phyloP scores from a whole-genome alignment of 768 basidiomycete genomes.

The Epithele typhae region DNA sequence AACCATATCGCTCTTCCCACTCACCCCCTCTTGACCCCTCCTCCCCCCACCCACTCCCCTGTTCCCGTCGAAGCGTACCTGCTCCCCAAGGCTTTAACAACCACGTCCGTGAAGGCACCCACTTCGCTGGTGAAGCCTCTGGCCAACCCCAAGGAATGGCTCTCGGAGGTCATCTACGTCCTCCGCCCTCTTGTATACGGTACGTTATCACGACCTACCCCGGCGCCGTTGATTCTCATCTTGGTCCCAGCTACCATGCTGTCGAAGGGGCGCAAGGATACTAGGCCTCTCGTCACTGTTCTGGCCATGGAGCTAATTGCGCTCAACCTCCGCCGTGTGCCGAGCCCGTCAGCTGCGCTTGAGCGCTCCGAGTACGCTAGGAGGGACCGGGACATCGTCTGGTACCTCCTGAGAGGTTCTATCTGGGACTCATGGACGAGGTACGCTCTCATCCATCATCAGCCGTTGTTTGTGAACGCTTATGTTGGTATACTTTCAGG shows the following conservation, averaged over 20 bases:
- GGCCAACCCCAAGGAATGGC: conserved; percentile 65
- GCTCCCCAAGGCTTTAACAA: conserved; percentile 74
- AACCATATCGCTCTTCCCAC: conserved; percentile 65
- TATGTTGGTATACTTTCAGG: conserved; percentile 33
- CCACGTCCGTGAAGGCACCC: conserved; percentile 68
- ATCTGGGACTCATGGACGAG: conserved; percentile 80
- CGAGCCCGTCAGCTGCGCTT: conserved; percentile 55
- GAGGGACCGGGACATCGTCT: conserved; percentile 76
- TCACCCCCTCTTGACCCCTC: conserved; percentile 54
- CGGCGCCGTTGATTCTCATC: background rate
- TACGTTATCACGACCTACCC: conserved; percentile 24
- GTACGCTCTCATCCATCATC: too few species aligned
- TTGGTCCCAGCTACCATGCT: conserved; percentile 30
- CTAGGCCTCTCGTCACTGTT: conserved; percentile 59
- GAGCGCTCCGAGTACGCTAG: conserved; percentile 79
- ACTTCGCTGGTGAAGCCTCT: conserved; percentile 60
- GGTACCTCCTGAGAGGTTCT: conserved; percentile 82
- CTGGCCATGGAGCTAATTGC: conserved; percentile 71
- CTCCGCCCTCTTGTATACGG: conserved; percentile 77
- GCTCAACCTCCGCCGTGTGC: conserved; percentile 66
- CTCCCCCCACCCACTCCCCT: conserved; percentile 47
- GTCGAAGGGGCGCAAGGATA: conserved; percentile 41
- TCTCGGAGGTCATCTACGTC: conserved; percentile 67
- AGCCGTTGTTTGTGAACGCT: conserved; percentile 2
- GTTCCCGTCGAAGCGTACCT: conserved; percentile 74